phyloP scores from a whole-genome alignment of 176 grass and related monocot genomes.

The Secale cereale region DNA sequence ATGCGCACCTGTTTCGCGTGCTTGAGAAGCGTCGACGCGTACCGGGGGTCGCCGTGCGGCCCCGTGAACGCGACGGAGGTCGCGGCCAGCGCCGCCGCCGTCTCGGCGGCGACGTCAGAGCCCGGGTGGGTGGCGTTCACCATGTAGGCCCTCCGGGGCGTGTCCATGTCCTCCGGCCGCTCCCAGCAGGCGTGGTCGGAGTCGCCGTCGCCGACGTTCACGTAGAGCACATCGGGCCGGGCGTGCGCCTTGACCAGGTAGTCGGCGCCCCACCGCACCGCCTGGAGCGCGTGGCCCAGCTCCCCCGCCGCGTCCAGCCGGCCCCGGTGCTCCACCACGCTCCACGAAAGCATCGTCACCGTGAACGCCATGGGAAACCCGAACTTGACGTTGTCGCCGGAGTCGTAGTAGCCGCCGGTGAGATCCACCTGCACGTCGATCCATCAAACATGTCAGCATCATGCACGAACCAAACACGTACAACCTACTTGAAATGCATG shows the following conservation, averaged over 20 bases:
- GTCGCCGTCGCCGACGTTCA: slow-evolving; percentile 75
- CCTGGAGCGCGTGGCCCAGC: slow-evolving; percentile 43
- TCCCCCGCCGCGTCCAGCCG: slow-evolving; percentile 37
- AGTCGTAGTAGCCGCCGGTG: slow-evolving; percentile 71
- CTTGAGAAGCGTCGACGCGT: slow-evolving; percentile 33
- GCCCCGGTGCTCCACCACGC: slow-evolving; percentile 29
- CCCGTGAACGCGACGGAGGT: slow-evolving; percentile 41
- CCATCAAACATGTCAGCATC: neutral
- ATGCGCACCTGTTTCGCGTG: slow-evolving; percentile 59
- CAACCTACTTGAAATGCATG: no score
- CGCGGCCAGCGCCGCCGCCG: slow-evolving; percentile 58
- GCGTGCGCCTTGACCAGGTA: slow-evolving; percentile 64
- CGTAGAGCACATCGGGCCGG: slow-evolving; percentile 43
- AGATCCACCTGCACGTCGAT: slow-evolving; percentile 46
- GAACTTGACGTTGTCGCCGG: slow-evolving; percentile 81
- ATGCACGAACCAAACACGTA: neutral
- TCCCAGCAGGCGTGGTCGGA: slow-evolving; percentile 87
- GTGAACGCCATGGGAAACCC: slow-evolving; percentile 71
- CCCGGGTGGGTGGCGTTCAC: slow-evolving; percentile 40
- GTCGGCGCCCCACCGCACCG: slow-evolving; percentile 74
- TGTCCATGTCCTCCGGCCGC: slow-evolving; percentile 90
- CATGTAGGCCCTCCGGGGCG: slow-evolving; percentile 37
- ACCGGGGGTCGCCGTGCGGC: neutral
- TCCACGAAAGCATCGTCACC: slow-evolving; percentile 54
- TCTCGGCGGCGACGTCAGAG: slow-evolving; percentile 76